phyloP scores from a whole-genome alignment of 352 stramenopile genomes.

The Phytophthora pistaciae region DNA sequence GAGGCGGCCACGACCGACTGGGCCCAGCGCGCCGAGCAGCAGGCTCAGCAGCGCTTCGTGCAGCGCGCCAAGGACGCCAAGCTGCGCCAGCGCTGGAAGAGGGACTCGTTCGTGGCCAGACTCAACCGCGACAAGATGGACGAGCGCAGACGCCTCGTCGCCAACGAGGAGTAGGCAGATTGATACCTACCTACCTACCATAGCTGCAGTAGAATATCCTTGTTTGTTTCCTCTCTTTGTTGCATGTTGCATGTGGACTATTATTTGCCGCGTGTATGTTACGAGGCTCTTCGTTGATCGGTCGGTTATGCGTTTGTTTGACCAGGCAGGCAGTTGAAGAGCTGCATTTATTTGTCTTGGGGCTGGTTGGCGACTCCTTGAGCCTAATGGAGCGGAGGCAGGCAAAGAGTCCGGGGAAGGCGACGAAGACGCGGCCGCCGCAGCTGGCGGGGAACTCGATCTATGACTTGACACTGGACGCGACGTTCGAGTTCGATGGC shows the following conservation, averaged over 20 bases:
- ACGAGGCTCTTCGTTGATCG: background rate
- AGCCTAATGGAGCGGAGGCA: conserved; percentile 16
- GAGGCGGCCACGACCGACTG: conserved; percentile 76
- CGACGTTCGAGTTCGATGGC: conserved; percentile 78
- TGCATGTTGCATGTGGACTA: conserved; percentile 3
- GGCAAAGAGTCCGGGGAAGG: background rate
- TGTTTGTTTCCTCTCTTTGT: background rate
- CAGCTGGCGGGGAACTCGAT: conserved; percentile 30
- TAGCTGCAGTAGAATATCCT: background rate
- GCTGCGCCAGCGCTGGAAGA: conserved; percentile 72
- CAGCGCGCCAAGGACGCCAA: conserved; percentile 58
- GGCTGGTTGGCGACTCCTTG: conserved; percentile 21
- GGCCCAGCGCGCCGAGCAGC: conserved; percentile 58
- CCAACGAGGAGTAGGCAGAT: conserved; percentile 26
- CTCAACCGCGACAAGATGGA: conserved; percentile 85
- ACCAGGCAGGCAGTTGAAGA: background rate
- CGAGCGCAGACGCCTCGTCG: conserved; percentile 45
- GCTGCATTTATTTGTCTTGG: background rate
- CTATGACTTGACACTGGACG: conserved; percentile 65
- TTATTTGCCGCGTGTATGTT: background rate
- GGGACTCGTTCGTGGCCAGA: conserved; percentile 81
- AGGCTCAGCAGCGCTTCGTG: conserved; percentile 62
- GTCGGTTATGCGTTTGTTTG: conserved; percentile 4
- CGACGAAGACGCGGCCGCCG: conserved; percentile 1
- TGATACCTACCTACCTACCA: background rate